phyloP scores from a whole-genome alignment of 257 asterid species.

The Solanum chmielewskii region DNA sequence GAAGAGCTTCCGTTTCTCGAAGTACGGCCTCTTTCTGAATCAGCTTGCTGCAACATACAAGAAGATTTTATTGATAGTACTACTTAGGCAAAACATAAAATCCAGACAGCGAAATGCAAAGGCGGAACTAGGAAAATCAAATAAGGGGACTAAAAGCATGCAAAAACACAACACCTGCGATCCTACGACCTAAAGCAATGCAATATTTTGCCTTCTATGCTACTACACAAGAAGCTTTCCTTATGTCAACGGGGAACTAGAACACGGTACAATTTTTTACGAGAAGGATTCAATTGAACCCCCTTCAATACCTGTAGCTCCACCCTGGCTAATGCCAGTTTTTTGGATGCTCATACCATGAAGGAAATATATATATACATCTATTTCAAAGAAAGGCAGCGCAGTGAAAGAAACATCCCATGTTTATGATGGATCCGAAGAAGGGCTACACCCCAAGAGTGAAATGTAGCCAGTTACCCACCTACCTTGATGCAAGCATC shows the following conservation, averaged over 20 bases:
- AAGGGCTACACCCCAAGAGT: background rate
- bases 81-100: background rate
- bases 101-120: background rate
- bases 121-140: background rate
- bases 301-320: background rate
- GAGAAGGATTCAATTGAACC: background rate
- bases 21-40: constrained; percentile 52
- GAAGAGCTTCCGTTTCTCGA: constrained; percentile 63
- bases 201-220: background rate
- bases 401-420: background rate
- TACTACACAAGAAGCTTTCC: background rate
- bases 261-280: background rate
- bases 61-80: constrained; percentile 11
- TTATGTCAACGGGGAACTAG: background rate
- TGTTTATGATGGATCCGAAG: background rate
- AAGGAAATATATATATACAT: background rate
- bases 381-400: background rate
- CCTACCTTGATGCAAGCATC: background rate
- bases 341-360: background rate
- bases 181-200: background rate
- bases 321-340: background rate
- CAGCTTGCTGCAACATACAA: constrained; percentile 44
- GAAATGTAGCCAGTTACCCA: background rate
- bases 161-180: background rate
- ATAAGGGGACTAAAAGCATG: background rate